These are phyloP conservation scores for Raffaelea albimanens DNA, from an alignment of 2,329 filamentous ascomycete species.

Conservation along the genomic window DNA sequence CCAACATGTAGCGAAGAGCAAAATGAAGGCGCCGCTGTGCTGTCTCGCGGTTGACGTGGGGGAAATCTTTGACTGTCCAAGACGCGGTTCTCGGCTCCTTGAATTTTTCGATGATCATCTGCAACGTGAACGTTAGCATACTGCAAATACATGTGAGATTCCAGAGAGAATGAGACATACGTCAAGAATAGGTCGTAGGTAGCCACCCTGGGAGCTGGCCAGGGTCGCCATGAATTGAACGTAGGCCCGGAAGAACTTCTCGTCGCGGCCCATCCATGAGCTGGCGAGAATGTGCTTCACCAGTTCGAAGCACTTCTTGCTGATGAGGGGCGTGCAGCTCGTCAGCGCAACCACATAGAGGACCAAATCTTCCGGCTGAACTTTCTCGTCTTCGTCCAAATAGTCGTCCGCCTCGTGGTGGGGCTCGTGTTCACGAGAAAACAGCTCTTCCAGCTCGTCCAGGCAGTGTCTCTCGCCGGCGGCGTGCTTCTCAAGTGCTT, in stretches of 20 bases:
- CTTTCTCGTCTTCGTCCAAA: slow-evolving; percentile 32
- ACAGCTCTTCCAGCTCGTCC: slow-evolving; percentile 21
- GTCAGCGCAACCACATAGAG: slow-evolving; percentile 55
- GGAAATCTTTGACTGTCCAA: slow-evolving; percentile 41
- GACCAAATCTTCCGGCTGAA: slow-evolving; percentile 46
- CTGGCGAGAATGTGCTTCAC: slow-evolving; percentile 50
- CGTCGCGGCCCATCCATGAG: slow-evolving; percentile 56
- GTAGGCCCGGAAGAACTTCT: slow-evolving; percentile 57
- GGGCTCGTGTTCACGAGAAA: slow-evolving; percentile 38
- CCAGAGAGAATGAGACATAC: not conserved
- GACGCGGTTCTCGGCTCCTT: slow-evolving; percentile 37
- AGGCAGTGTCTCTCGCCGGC: slow-evolving; percentile 30
- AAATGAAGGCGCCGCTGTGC: slow-evolving; percentile 69
- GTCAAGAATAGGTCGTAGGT: slow-evolving; percentile 24
- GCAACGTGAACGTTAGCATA: not conserved
- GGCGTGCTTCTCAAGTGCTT: slow-evolving; percentile 46
- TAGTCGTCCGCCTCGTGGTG: slow-evolving; percentile 29
- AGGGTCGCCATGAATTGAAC: slow-evolving; percentile 51
- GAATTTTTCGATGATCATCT: slow-evolving; percentile 73
- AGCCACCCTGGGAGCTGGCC: slow-evolving; percentile 73
- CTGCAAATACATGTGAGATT: no score
- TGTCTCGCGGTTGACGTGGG: slow-evolving; percentile 50
- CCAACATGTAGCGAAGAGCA: slow-evolving; percentile 64
- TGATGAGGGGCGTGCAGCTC: slow-evolving; percentile 49
- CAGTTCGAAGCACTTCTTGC: slow-evolving; percentile 48